Conservation (phyloP, 1,284 basidiomycete species). For the Ustilago bromivora region DNA sequence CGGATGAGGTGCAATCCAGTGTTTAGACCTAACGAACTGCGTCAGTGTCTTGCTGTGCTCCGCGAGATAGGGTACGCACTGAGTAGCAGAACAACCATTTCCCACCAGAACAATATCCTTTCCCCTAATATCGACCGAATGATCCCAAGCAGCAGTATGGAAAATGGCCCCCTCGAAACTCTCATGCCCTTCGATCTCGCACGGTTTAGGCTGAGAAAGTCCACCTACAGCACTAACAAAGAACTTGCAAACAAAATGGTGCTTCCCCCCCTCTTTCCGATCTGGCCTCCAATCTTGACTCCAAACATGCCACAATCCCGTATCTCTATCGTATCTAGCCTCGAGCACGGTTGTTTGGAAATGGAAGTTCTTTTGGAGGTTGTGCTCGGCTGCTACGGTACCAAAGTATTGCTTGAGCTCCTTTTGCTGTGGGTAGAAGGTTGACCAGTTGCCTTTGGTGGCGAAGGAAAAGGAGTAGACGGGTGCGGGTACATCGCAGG, state of each 20-base stretch:
- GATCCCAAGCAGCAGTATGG: conserved; percentile 70
- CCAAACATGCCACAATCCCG: conserved; percentile 65
- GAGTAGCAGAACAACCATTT: conserved; percentile 66
- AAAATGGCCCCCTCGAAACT: conserved; percentile 66
- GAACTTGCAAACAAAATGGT: conserved; percentile 65
- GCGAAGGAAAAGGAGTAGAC: conserved; percentile 67
- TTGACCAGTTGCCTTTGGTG: conserved; percentile 65
- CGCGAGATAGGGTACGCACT: conserved; percentile 59
- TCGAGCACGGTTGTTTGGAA: conserved; percentile 57
- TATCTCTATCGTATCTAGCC: conserved; percentile 59
- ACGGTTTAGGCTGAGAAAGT: conserved; percentile 62
- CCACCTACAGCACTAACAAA: conserved; percentile 65
- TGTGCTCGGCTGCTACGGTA: conserved; percentile 57
- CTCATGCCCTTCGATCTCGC: conserved; percentile 61
- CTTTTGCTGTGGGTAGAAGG: conserved; percentile 58
- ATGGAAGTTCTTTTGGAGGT: conserved; percentile 53
- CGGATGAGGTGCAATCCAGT: conserved; percentile 61
- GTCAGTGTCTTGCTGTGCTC: conserved; percentile 57
- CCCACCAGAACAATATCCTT: conserved; percentile 69
- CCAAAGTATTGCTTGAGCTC: conserved; percentile 62
- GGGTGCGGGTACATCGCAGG: conserved; percentile 66
- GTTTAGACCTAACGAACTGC: conserved; percentile 64
- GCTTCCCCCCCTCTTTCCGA: conserved; percentile 15
- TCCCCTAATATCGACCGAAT: conserved; percentile 61
- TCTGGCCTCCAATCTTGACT: conserved; percentile 31